Conservation (phyloP, 2,329 filamentous ascomycete genomes). For the Venturia carpophila region DNA sequence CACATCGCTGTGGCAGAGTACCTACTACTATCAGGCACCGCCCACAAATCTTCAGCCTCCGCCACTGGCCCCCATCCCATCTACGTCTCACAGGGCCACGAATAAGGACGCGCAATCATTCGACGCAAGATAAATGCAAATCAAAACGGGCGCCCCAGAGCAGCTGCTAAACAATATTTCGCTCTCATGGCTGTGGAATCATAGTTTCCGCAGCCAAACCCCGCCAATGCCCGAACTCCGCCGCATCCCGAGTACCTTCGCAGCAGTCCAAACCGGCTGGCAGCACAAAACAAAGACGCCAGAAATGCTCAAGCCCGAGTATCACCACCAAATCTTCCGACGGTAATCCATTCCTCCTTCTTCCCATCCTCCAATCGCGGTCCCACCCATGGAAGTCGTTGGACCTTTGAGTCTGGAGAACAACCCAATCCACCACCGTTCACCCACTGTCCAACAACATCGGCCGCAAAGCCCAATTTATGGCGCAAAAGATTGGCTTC, state of each 20-base stretch:
- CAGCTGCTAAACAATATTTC: neutral
- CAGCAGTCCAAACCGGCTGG: neutral
- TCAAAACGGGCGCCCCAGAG: neutral
- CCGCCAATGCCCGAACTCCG: neutral
- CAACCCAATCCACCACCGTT: conserved; percentile 59
- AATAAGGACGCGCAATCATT: conserved; percentile 7
- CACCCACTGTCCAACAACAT: conserved; percentile 64
- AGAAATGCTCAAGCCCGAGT: conserved; percentile 9
- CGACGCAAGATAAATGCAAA: neutral
- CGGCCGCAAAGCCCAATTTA: conserved; percentile 66
- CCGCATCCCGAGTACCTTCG: neutral
- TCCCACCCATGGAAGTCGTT: conserved; percentile 37
- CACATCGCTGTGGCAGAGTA: neutral
- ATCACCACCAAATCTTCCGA: conserved; percentile 42
- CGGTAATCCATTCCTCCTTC: conserved; percentile 41
- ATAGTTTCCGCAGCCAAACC: neutral
- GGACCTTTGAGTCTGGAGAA: conserved; percentile 27
- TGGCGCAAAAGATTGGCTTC: conserved; percentile 63
- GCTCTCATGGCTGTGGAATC: neutral
- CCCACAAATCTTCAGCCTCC: conserved; percentile 8
- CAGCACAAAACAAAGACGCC: neutral
- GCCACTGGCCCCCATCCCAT: too few species aligned
- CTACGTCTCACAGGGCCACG: conserved; percentile 1
- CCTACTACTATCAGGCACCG: neutral
- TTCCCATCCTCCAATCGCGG: conserved; percentile 37